Conservation (phyloP, 805 yeast species). For the Clavispora carvajalis region DNA sequence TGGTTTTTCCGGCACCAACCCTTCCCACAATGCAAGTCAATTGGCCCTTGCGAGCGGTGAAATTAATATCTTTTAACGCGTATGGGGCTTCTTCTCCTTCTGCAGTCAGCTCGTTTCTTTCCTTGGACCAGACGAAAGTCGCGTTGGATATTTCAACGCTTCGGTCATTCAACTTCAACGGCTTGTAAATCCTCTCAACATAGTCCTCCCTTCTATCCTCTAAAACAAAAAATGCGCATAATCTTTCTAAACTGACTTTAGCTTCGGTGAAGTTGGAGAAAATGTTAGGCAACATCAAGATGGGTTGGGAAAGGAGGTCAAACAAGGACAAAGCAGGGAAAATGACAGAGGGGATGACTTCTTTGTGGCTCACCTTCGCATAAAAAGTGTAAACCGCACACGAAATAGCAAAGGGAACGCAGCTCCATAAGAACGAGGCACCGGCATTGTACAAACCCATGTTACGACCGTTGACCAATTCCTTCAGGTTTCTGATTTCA, state of each 20-base stretch:
- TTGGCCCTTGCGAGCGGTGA: slow-evolving; percentile 47
- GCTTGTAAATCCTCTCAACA: slow-evolving; percentile 15
- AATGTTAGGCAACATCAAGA: slow-evolving; percentile 28
- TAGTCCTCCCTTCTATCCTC: slow-evolving; percentile 29
- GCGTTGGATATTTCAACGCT: slow-evolving; percentile 43
- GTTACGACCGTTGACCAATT: slow-evolving; percentile 44
- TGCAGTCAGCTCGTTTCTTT: slow-evolving; percentile 15
- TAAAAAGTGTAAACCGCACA: slow-evolving; percentile 28
- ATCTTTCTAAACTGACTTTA: slow-evolving; percentile 29
- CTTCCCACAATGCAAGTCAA: slow-evolving; percentile 59
- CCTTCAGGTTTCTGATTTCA: slow-evolving; percentile 54
- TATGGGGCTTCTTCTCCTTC: slow-evolving; percentile 41
- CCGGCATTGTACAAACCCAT: slow-evolving; percentile 37
- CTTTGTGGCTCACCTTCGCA: slow-evolving; percentile 18
- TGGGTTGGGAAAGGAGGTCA: slow-evolving; percentile 31
- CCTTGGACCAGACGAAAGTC: slow-evolving; percentile 47
- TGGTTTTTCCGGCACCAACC: slow-evolving; percentile 66
- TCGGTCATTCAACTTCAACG: slow-evolving; percentile 16
- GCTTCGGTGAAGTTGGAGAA: slow-evolving; percentile 26
- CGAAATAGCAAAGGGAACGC: slow-evolving; percentile 34
- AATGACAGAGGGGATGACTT: slow-evolving; percentile 31
- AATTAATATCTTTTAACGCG: slow-evolving; percentile 45
- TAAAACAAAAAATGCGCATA: slow-evolving; percentile 26
- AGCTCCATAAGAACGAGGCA: slow-evolving; percentile 31
- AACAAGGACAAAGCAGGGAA: slow-evolving; percentile 39